These are phyloP conservation scores for Metschnikowia noctiluminum DNA, from an alignment of 805 yeast genomes.

Conservation along the genomic window DNA sequence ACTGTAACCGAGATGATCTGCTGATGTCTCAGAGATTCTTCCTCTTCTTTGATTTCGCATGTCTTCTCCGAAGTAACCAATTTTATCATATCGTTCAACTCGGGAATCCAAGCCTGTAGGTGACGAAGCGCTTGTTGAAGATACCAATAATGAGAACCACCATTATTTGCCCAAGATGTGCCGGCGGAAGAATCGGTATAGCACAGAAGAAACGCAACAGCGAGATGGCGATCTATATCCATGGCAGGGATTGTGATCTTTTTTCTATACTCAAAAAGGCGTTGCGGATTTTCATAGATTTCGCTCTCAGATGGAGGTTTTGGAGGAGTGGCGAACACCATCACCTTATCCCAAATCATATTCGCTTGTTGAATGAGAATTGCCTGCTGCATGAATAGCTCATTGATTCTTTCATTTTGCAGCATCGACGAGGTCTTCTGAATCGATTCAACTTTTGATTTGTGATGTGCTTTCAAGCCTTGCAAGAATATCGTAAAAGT, in stretches of 20 bases:
- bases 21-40: no score
- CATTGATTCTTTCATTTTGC: slow-evolving; percentile 19
- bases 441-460: slow-evolving; percentile 16
- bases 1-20: no score
- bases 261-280: slow-evolving; percentile 17
- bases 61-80: neutral
- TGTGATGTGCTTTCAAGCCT: slow-evolving; percentile 27
- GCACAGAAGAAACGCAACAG: slow-evolving; percentile 28
- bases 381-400: slow-evolving; percentile 28
- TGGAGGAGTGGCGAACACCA: slow-evolving; percentile 32
- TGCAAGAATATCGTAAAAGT: slow-evolving; percentile 39
- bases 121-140: slow-evolving; percentile 29
- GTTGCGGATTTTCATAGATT: slow-evolving; percentile 20
- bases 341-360: slow-evolving; percentile 25
- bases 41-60: neutral
- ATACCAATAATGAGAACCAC: slow-evolving; percentile 32
- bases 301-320: slow-evolving; percentile 30
- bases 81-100: slow-evolving; percentile 18
- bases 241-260: slow-evolving; percentile 13
- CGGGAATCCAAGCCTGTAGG: slow-evolving; percentile 34
- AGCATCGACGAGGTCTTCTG: slow-evolving; percentile 15
- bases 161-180: slow-evolving; percentile 21
- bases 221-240: slow-evolving; percentile 34
- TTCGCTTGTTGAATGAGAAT: slow-evolving; percentile 26
- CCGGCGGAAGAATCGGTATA: slow-evolving; percentile 26